Evolutionary conservation across 2,329 filamentous ascomycete species (phyloP).

Genomic region (Trichoderma asperellum): DNA sequence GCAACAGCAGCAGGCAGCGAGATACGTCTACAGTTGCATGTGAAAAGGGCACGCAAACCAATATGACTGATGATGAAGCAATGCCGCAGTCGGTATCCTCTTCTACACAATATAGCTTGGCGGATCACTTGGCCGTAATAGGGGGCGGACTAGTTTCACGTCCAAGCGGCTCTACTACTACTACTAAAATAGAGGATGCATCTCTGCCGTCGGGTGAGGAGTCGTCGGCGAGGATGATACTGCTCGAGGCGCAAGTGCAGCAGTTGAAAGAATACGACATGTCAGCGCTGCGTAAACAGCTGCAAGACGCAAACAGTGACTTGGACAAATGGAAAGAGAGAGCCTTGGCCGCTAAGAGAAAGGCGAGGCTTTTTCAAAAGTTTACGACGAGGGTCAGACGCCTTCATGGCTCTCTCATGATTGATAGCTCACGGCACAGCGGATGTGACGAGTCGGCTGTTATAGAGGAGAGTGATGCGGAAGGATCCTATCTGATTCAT

Average conservation of each 20-base stretch:
- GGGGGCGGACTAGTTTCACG: not conserved
- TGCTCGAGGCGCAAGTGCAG: constrained; percentile 52
- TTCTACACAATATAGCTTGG: not conserved
- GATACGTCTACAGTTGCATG: no score
- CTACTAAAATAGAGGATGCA: constrained; percentile 28
- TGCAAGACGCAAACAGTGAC: constrained; percentile 46
- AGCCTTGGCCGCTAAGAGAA: constrained; percentile 60
- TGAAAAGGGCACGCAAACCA: constrained; percentile 1
- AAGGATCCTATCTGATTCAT: constrained; percentile 10
- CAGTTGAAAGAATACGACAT: constrained; percentile 43
- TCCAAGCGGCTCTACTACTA: not conserved
- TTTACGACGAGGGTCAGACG: constrained; percentile 44
- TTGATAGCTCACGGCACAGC: constrained; percentile 8
- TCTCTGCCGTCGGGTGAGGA: constrained; percentile 46
- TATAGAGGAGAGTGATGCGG: not conserved
- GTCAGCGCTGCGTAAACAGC: constrained; percentile 43
- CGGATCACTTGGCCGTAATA: not conserved
- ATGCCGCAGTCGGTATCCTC: not conserved
- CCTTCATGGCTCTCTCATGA: constrained; percentile 35
- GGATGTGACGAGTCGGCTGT: not conserved
- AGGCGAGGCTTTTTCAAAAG: constrained; percentile 53
- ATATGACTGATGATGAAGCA: not conserved
- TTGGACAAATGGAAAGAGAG: constrained; percentile 55
- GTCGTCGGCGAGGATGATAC: constrained; percentile 51
- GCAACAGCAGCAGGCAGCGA: not conserved